Evolutionary conservation across 345 rosid genomes (phyloP).

Genomic region (Euphorbia peplus): DNA sequence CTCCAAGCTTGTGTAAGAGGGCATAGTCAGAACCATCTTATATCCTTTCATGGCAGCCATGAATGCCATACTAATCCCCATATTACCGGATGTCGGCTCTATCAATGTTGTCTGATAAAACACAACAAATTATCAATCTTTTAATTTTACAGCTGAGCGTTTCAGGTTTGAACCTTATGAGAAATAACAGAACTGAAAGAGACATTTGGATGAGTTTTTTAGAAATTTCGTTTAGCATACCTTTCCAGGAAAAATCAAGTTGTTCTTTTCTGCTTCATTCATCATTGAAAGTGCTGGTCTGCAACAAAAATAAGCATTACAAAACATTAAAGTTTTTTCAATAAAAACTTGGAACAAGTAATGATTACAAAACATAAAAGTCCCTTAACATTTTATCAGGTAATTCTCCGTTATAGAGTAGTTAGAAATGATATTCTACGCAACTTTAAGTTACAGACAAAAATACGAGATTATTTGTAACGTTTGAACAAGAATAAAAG

Average conservation of each 20-base stretch:
- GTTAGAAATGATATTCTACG: no score
- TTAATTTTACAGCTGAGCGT: no score
- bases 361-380: no score
- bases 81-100: constrained; percentile 97
- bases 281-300: constrained; percentile 94
- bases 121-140: not conserved
- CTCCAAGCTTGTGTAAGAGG: constrained; percentile 95
- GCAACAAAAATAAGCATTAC: not conserved
- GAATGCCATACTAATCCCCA: constrained; percentile 97
- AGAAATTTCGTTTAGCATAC: constrained; percentile 28
- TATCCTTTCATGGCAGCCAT: constrained; percentile 93
- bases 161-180: no score
- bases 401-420: no score
- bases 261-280: constrained; percentile 69
- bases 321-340: no score
- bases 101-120: constrained; percentile 66
- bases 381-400: no score
- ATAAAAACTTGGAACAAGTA: no score
- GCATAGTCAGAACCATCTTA: constrained; percentile 88
- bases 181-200: not conserved
- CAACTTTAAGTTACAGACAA: no score
- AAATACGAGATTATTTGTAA: no score
- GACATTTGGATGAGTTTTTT: not conserved
- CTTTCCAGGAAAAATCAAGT: constrained; percentile 74
- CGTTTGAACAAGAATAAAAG: no score